Evolutionary conservation across 2,329 filamentous ascomycete genomes (phyloP).

Genomic region (Aspergillus ruber): DNA sequence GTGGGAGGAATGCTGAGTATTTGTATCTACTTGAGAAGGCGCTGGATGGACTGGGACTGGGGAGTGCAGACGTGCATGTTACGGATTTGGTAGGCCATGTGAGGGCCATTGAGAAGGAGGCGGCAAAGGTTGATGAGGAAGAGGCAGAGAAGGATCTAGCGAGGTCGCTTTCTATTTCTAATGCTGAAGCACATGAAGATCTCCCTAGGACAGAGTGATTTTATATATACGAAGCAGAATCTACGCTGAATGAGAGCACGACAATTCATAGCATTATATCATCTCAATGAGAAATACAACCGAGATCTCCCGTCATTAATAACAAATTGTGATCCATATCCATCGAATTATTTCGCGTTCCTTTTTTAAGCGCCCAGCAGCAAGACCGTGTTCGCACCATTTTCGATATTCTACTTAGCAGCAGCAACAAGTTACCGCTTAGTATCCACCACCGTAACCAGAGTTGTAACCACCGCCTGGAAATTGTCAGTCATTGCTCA

Average conservation of each 20-base stretch:
- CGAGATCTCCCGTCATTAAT: no score
- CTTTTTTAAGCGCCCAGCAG: no score
- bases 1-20: conserved; percentile 86
- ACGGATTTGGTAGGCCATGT: conserved; percentile 72
- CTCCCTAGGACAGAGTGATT: conserved; percentile 13
- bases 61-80: conserved; percentile 78
- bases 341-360: not conserved
- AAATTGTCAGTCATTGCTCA: no score
- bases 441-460: conserved; percentile 21
- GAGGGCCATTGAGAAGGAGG: conserved; percentile 51
- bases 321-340: not conserved
- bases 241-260: not conserved
- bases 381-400: no score
- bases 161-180: conserved; percentile 16
- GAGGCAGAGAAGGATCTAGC: conserved; percentile 22
- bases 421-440: not conserved
- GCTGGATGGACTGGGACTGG: conserved; percentile 63
- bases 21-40: conserved; percentile 72
- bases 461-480: conserved; percentile 26
- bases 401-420: conserved; percentile 1
- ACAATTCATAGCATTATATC: no score
- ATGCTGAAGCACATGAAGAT: conserved; percentile 6
- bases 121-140: conserved; percentile 24
- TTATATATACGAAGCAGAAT: not conserved
- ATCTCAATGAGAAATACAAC: no score